Evolutionary conservation across 2,329 filamentous ascomycete species (phyloP).

Genomic region (Colletotrichum simmondsii): DNA sequence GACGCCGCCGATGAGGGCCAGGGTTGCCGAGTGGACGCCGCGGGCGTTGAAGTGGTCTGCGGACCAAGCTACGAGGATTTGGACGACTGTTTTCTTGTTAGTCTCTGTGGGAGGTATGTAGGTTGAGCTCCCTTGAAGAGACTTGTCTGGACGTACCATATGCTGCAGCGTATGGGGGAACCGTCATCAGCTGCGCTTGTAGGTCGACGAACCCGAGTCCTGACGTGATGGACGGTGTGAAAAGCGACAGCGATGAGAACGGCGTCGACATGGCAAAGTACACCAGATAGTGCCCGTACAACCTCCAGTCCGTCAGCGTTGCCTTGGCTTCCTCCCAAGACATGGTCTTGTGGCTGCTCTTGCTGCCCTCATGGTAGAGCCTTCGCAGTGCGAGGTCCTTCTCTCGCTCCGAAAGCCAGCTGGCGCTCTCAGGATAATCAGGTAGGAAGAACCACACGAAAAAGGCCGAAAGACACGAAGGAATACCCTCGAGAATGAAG

Average conservation of each 20-base stretch:
- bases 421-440: conserved; percentile 54
- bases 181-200: conserved; percentile 73
- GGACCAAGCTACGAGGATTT: conserved; percentile 63
- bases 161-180: conserved; percentile 72
- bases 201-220: conserved; percentile 63
- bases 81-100: conserved; percentile 44
- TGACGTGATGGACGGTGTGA: conserved; percentile 69
- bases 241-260: conserved; percentile 70
- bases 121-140: too few relatives aligned
- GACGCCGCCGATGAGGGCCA: conserved; percentile 51
- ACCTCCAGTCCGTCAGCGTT: conserved; percentile 72
- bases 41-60: conserved; percentile 71
- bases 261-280: conserved; percentile 60
- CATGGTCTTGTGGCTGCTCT: conserved; percentile 69
- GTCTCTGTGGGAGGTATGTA: neutral
- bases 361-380: conserved; percentile 58
- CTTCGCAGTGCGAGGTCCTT: conserved; percentile 61
- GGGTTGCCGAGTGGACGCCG: conserved; percentile 52
- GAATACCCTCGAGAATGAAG: conserved; percentile 55
- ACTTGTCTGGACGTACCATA: conserved; percentile 52
- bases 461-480: conserved; percentile 43
- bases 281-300: conserved; percentile 73
- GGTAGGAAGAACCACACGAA: conserved; percentile 47
- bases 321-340: conserved; percentile 76
- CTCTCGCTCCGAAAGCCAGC: conserved; percentile 50